Percentiles rank a stretch among this genome's conserved stretches.
phyloP scores from a whole-genome alignment of 371 early-diverging fungal genomes.

The Lichtheimia hyalospora region DNA sequence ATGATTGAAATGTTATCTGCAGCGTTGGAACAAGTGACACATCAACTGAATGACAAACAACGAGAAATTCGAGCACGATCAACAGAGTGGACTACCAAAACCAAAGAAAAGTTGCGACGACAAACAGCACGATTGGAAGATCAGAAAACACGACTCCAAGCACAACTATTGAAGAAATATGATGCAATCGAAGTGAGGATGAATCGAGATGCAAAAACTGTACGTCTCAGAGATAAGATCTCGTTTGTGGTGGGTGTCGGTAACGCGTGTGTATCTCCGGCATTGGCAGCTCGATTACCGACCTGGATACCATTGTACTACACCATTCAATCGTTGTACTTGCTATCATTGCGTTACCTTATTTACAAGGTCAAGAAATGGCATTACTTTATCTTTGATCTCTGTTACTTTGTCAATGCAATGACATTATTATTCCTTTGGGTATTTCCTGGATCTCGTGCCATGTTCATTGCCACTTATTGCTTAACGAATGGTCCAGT shows the following conservation, averaged over 20 bases:
- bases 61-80: slow-evolving; percentile 37
- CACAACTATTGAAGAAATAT: slow-evolving; percentile 27
- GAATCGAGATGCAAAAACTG: slow-evolving; percentile 53
- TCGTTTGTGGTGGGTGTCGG: slow-evolving; percentile 74
- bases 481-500: slow-evolving; percentile 70
- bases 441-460: slow-evolving; percentile 46
- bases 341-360: slow-evolving; percentile 55
- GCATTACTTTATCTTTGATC: slow-evolving; percentile 74
- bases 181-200: slow-evolving; percentile 36
- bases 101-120: slow-evolving; percentile 27
- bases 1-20: slow-evolving; percentile 41
- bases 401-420: slow-evolving; percentile 70
- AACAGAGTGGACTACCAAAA: slow-evolving; percentile 43
- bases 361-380: slow-evolving; percentile 61
- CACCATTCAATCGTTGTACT: slow-evolving; percentile 46
- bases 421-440: slow-evolving; percentile 56
- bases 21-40: slow-evolving; percentile 47
- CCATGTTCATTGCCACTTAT: slow-evolving; percentile 56
- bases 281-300: slow-evolving; percentile 55
- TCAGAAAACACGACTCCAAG: slow-evolving; percentile 29
- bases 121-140: slow-evolving; percentile 43
- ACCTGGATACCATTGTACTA: slow-evolving; percentile 61
- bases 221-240: slow-evolving; percentile 64
- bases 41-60: slow-evolving; percentile 43
- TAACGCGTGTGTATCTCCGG: slow-evolving; percentile 66